A percentile compares a stretch with the other conserved stretches of the same genome.
These are phyloP conservation scores for Cyclocybe aegerita DNA, from an alignment of 768 basidiomycete genomes.

Conservation along the genomic window DNA sequence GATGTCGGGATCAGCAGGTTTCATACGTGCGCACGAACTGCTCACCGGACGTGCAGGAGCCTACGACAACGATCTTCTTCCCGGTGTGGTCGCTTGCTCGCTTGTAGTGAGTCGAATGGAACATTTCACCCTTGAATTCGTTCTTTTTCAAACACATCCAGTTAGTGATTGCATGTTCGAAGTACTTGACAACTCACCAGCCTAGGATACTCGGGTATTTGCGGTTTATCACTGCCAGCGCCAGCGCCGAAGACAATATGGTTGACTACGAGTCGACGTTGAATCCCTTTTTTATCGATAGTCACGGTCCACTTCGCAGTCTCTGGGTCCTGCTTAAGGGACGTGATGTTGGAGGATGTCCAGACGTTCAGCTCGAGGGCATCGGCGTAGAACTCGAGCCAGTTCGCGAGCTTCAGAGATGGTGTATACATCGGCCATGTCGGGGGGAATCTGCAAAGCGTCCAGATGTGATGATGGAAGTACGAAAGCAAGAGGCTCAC, in stretches of 20 bases:
- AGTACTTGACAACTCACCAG: constrained; percentile 23
- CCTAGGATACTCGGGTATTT: constrained; percentile 46
- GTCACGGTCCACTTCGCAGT: constrained; percentile 38
- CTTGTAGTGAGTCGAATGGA: constrained; percentile 53
- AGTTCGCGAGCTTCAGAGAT: constrained; percentile 53
- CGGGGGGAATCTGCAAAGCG: constrained; percentile 45
- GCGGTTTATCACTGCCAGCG: constrained; percentile 41
- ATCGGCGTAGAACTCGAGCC: constrained; percentile 33
- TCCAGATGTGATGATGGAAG: too few species aligned
- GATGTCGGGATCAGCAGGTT: neutral
- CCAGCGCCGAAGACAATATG: constrained; percentile 61
- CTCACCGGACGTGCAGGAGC: constrained; percentile 54
- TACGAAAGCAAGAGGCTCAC: constrained; percentile 26
- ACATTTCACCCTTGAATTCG: constrained; percentile 44
- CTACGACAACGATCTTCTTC: constrained; percentile 55
- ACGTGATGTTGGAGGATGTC: constrained; percentile 33
- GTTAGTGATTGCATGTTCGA: too few species aligned
- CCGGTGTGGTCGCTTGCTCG: constrained; percentile 47
- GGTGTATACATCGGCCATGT: constrained; percentile 61
- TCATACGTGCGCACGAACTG: neutral
- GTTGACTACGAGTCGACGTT: constrained; percentile 37
- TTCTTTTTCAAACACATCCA: constrained; percentile 28
- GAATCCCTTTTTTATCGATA: constrained; percentile 32
- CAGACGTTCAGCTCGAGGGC: constrained; percentile 47
- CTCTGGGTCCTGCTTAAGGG: constrained; percentile 26